A percentile compares a stretch with the other conserved stretches of the same genome.
phyloP scores from a whole-genome alignment of 1,284 basidiomycete genomes.

The Sporisorium exsertum region DNA sequence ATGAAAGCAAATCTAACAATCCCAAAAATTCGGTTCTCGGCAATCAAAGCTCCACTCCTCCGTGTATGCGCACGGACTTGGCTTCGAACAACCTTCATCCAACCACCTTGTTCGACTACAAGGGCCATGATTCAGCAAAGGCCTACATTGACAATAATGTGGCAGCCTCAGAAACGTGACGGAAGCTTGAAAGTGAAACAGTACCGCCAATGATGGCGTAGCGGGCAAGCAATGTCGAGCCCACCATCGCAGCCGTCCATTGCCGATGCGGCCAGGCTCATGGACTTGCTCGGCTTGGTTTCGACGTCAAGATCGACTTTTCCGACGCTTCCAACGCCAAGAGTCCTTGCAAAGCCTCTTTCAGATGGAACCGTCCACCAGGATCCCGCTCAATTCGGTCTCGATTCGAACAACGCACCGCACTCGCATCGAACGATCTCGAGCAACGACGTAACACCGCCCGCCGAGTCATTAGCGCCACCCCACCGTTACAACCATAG shows the following conservation, averaged over 20 bases:
- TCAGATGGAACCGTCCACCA: too few species aligned
- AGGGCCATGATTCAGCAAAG: background rate
- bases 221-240: conserved; percentile 21
- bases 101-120: background rate
- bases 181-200: background rate
- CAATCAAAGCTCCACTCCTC: conserved; percentile 11
- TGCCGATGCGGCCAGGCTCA: conserved; percentile 35
- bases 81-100: background rate
- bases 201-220: background rate
- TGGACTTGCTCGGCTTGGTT: conserved; percentile 26
- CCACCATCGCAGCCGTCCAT: conserved; percentile 26
- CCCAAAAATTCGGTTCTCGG: conserved; percentile 1
- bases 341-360: background rate
- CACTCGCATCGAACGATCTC: background rate
- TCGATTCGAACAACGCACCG: background rate
- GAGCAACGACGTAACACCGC: background rate
- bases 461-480: background rate
- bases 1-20: conserved; percentile 11
- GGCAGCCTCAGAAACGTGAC: background rate
- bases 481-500: background rate
- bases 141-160: background rate
- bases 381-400: background rate
- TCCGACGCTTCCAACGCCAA: background rate
- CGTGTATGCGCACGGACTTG: conserved; percentile 1
- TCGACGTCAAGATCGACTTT: background rate